These are phyloP conservation scores for Phytophthora niederhauseri DNA, from an alignment of 352 stramenopile species.

Conservation along the genomic window DNA sequence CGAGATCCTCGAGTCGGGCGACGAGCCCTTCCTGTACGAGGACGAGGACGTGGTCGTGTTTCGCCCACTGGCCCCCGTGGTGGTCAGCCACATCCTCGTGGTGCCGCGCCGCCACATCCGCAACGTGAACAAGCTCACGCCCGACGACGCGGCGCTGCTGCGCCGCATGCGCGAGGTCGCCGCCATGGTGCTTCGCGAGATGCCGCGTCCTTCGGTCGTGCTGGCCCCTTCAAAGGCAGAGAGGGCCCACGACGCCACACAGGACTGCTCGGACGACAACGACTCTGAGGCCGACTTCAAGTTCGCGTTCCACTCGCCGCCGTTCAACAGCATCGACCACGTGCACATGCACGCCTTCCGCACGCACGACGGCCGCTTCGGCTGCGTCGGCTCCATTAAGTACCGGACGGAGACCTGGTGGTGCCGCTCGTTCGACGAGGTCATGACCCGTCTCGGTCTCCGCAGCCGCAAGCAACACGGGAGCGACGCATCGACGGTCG, in stretches of 20 bases:
- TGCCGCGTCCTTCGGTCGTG: constrained; percentile 34
- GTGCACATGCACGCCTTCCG: constrained; percentile 91
- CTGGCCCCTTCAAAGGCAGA: constrained; percentile 28
- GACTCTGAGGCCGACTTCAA: constrained; percentile 59
- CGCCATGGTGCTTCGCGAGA: constrained; percentile 51
- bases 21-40: constrained; percentile 82
- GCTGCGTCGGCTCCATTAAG: constrained; percentile 79
- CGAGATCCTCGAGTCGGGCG: constrained; percentile 68
- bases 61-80: constrained; percentile 69
- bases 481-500: constrained; percentile 12
- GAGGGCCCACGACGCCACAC: constrained; percentile 16
- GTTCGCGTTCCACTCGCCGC: constrained; percentile 84
- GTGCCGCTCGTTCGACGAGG: constrained; percentile 82
- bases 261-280: constrained; percentile 26
- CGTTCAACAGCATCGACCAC: constrained; percentile 92
- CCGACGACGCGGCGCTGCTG: constrained; percentile 62
- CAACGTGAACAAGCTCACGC: constrained; percentile 84
- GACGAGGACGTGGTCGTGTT: constrained; percentile 82
- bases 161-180: constrained; percentile 75
- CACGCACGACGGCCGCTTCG: constrained; percentile 58
- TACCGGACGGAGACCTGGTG: constrained; percentile 89
- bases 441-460: constrained; percentile 55
- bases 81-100: constrained; percentile 79
- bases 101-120: constrained; percentile 85
- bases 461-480: constrained; percentile 15